Evolutionary conservation across 1,139 yeast genomes (phyloP).

Genomic region (Geotrichum klebahnii): DNA sequence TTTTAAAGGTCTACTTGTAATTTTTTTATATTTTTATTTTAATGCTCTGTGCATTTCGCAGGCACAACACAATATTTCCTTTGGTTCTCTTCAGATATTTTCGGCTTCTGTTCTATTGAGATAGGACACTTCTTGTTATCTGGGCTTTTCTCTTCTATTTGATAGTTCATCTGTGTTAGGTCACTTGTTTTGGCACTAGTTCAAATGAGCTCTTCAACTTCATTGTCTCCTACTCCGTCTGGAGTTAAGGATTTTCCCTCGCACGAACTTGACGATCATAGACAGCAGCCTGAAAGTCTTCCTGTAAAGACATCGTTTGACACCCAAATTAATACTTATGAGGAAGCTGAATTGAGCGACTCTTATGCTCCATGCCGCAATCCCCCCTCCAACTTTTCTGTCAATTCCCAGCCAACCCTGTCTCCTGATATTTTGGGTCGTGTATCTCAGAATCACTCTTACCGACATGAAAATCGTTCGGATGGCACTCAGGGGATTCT

Average conservation of each 20-base stretch:
- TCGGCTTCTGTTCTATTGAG: too few relatives aligned
- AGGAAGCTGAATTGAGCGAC: not conserved
- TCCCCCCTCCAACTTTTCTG: conserved; percentile 1
- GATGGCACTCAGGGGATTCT: conserved; percentile 22
- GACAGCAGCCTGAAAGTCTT: conserved; percentile 35
- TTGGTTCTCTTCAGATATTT: too few relatives aligned
- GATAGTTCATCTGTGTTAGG: not conserved
- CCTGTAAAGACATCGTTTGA: conserved; percentile 24
- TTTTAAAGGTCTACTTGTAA: too few relatives aligned
- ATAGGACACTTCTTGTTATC: too few relatives aligned
- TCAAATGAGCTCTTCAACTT: conserved; percentile 1
- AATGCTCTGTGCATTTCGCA: too few relatives aligned
- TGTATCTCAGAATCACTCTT: not conserved
- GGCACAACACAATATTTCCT: too few relatives aligned
- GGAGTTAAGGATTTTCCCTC: conserved; percentile 19
- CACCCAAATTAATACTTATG: not conserved
- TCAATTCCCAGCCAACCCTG: conserved; percentile 1
- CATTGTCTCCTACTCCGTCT: conserved; percentile 7
- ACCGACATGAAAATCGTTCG: not conserved
- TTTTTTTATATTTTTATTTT: too few relatives aligned
- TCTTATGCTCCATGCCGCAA: conserved; percentile 8
- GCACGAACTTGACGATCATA: conserved; percentile 34
- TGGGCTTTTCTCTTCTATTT: not conserved
- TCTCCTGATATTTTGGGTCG: not conserved
- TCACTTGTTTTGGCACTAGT: not conserved